A percentile compares a stretch with the other conserved stretches of the same genome.
Evolutionary conservation across 163 green algal species (phyloP).

Genomic region (Prototheca stagnorum): DNA sequence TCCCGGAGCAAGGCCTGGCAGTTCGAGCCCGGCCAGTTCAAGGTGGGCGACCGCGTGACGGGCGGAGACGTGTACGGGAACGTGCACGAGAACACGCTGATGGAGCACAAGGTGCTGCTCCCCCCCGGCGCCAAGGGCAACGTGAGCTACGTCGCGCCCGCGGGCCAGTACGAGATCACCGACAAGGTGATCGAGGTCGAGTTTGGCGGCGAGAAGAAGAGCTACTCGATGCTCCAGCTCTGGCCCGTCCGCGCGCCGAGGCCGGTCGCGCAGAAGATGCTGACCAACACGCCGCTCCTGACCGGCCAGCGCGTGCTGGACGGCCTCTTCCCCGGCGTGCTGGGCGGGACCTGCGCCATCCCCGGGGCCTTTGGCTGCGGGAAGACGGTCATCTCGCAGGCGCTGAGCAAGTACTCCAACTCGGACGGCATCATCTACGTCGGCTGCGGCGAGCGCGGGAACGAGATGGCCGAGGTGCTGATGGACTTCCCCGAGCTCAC

Average conservation of each 20-base stretch:
- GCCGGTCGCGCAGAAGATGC: slow-evolving; percentile 84
- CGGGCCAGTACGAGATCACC: slow-evolving; percentile 74
- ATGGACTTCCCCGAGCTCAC: slow-evolving; percentile 98
- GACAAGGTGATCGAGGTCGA: slow-evolving; percentile 93
- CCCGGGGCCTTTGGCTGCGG: slow-evolving; percentile 96
- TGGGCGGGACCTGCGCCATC: slow-evolving; percentile 95
- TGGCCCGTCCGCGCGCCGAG: slow-evolving; percentile 89
- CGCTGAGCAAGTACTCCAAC: slow-evolving; percentile 98
- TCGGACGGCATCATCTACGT: slow-evolving; percentile 98
- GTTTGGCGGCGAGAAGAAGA: slow-evolving; percentile 84
- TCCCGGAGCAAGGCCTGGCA: slow-evolving; percentile 73
- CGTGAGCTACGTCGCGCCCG: slow-evolving; percentile 77
- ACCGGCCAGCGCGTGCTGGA: slow-evolving; percentile 96
- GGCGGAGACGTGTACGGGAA: slow-evolving; percentile 88
- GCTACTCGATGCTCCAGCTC: slow-evolving; percentile 91
- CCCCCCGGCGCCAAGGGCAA: slow-evolving; percentile 68
- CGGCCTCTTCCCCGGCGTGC: slow-evolving; percentile 88
- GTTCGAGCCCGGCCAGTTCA: slow-evolving; percentile 73
- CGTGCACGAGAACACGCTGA: slow-evolving; percentile 89
- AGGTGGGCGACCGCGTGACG: slow-evolving; percentile 83
- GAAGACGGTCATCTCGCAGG: slow-evolving; percentile 97
- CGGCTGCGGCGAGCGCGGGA: slow-evolving; percentile 91
- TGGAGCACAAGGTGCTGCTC: slow-evolving; percentile 87
- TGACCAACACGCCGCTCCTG: slow-evolving; percentile 87
- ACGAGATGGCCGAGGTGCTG: slow-evolving; percentile 99